These are phyloP conservation scores for Alternaria incomplexa DNA, from an alignment of 2,329 filamentous ascomycete genomes.

Conservation along the genomic window DNA sequence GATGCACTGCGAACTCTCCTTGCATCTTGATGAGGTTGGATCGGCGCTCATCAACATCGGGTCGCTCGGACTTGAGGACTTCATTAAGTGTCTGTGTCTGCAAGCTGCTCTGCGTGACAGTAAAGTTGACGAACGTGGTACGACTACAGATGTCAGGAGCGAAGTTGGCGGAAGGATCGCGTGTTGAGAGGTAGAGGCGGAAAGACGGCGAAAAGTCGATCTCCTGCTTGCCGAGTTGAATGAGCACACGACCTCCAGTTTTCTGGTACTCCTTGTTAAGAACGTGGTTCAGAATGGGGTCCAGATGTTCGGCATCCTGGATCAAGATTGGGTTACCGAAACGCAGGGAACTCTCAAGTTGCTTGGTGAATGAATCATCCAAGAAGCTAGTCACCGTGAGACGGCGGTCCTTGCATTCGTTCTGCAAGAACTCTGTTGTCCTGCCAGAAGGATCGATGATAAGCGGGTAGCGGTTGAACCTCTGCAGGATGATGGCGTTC, in stretches of 20 bases:
- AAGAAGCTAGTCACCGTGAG: conserved; percentile 97
- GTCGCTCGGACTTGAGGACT: conserved; percentile 94
- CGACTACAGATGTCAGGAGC: conserved; percentile 96
- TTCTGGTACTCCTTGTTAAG: conserved; percentile 99
- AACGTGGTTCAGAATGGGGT: conserved; percentile 96
- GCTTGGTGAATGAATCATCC: conserved; percentile 97
- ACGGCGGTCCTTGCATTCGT: conserved; percentile 90
- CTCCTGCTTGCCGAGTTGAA: conserved; percentile 97
- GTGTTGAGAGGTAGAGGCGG: conserved; percentile 91
- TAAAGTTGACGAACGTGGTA: conserved; percentile 99
- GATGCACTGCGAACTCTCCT: conserved; percentile 98
- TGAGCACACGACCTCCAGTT: conserved; percentile 95
- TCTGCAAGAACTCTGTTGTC: conserved; percentile 92
- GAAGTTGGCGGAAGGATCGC: conserved; percentile 94
- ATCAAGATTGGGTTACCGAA: conserved; percentile 99
- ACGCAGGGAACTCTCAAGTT: conserved; percentile 92
- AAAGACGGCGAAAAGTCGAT: conserved; percentile 99
- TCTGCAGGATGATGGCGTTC: conserved; percentile 95
- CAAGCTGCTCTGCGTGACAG: conserved; percentile 96
- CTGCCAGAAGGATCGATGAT: conserved; percentile 98
- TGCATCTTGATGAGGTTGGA: conserved; percentile 98
- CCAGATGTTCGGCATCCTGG: conserved; percentile 95
- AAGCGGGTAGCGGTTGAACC: conserved; percentile 97
- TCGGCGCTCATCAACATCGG: conserved; percentile 93
- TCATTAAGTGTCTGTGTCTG: conserved; percentile 98